These are phyloP conservation scores for Hymenoscyphus repandus DNA, from an alignment of 2,329 filamentous ascomycete genomes.

Conservation along the genomic window DNA sequence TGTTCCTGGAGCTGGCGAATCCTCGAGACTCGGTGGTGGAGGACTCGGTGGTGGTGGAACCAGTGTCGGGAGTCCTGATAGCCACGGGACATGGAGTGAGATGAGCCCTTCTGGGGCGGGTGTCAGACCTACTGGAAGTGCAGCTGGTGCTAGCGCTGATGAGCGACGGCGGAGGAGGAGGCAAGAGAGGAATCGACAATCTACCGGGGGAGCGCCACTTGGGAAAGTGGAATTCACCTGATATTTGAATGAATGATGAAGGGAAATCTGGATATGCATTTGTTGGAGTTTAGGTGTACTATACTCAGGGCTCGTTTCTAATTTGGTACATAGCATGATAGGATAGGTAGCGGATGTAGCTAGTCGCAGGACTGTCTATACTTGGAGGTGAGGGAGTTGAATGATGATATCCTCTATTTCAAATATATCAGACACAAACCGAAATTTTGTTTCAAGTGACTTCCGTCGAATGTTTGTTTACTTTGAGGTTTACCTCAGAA, in stretches of 20 bases:
- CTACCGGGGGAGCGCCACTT: not conserved
- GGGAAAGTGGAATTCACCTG: conserved; percentile 11
- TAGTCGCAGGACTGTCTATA: not conserved
- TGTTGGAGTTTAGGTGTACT: conserved; percentile 7
- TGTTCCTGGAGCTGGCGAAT: conserved; percentile 28
- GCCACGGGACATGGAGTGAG: conserved; percentile 30
- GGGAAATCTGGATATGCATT: conserved; percentile 6
- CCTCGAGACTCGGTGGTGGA: conserved; percentile 28
- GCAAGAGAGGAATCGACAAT: conserved; percentile 41
- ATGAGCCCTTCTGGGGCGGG: conserved; percentile 24
- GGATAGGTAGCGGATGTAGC: not conserved
- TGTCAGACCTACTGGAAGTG: conserved; percentile 3
- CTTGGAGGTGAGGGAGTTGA: too few relatives aligned
- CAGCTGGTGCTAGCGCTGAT: conserved; percentile 34
- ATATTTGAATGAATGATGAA: conserved; percentile 7
- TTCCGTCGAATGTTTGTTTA: too few relatives aligned
- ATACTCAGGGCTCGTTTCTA: not conserved
- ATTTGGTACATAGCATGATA: not conserved
- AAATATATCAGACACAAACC: too few relatives aligned
- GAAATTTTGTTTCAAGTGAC: too few relatives aligned
- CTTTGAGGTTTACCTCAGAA: too few relatives aligned
- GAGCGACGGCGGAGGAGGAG: conserved; percentile 52
- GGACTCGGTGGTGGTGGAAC: conserved; percentile 8
- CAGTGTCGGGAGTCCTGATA: conserved; percentile 26
- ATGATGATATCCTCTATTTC: too few relatives aligned